Evolutionary conservation across 2,329 filamentous ascomycete species (phyloP).

Genomic region (Xylaria sp.): DNA sequence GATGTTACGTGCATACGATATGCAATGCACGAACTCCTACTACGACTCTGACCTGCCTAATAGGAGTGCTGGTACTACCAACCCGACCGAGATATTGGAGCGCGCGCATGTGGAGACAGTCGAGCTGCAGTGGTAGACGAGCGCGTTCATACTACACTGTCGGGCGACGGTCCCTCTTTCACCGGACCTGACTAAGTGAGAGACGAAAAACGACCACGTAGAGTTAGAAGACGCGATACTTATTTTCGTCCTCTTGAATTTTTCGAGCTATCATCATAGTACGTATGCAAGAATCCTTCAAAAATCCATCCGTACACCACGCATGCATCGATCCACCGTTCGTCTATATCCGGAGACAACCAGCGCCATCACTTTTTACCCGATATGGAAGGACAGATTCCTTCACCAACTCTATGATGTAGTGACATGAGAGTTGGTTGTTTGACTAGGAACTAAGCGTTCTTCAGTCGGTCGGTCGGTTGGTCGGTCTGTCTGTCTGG

Average conservation of each 20-base stretch:
- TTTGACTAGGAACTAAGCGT: no score
- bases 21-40: constrained; percentile 40
- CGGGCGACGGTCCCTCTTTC: neutral
- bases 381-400: constrained; percentile 16
- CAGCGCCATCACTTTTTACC: constrained; percentile 17
- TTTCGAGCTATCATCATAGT: constrained; percentile 8
- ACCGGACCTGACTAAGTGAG: constrained; percentile 12
- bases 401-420: neutral
- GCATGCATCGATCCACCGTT: constrained; percentile 20
- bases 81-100: constrained; percentile 17
- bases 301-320: constrained; percentile 20
- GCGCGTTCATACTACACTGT: neutral
- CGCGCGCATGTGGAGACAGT: neutral
- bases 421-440: constrained; percentile 3
- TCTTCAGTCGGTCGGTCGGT: no score
- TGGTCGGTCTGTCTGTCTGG: neutral
- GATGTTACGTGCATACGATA: constrained; percentile 39
- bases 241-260: constrained; percentile 12
- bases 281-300: constrained; percentile 28
- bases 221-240: neutral
- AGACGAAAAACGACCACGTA: constrained; percentile 5
- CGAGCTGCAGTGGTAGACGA: constrained; percentile 18
- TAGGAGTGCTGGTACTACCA: constrained; percentile 23
- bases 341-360: constrained; percentile 16
- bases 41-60: constrained; percentile 39